These are phyloP conservation scores for Blastobotrys robertii DNA, from an alignment of 805 yeast species.

Conservation along the genomic window DNA sequence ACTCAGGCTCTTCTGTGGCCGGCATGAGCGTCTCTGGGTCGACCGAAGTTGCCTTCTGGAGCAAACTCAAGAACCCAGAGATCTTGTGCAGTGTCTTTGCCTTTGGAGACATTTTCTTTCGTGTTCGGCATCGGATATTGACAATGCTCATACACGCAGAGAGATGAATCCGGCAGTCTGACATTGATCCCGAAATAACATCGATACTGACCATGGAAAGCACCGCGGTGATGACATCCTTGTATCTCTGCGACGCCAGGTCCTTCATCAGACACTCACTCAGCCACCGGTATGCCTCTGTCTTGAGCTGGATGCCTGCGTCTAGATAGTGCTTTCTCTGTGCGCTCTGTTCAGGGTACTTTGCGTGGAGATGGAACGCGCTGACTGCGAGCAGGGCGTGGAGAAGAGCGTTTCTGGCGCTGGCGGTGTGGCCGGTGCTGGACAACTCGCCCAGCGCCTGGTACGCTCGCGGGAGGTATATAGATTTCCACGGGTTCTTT, in stretches of 20 bases:
- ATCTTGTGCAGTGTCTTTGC: constrained; percentile 72
- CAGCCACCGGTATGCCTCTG: constrained; percentile 64
- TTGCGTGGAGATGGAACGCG: constrained; percentile 71
- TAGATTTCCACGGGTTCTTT: constrained; percentile 79
- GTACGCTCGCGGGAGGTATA: constrained; percentile 77
- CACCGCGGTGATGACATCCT: constrained; percentile 74
- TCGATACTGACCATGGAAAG: constrained; percentile 83
- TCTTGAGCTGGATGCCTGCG: constrained; percentile 62
- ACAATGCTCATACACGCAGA: constrained; percentile 70
- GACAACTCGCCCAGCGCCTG: constrained; percentile 75
- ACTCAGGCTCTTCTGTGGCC: constrained; percentile 8
- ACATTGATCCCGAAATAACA: constrained; percentile 86
- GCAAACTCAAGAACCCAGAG: constrained; percentile 60
- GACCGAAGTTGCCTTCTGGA: constrained; percentile 66
- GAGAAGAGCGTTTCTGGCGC: constrained; percentile 65
- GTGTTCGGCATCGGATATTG: constrained; percentile 52
- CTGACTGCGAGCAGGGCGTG: constrained; percentile 74
- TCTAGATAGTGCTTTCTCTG: constrained; percentile 62
- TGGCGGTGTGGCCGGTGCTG: constrained; percentile 62
- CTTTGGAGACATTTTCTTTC: constrained; percentile 61
- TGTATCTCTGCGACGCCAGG: constrained; percentile 55
- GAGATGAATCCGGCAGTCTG: constrained; percentile 67
- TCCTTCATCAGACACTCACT: constrained; percentile 44
- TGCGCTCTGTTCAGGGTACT: constrained; percentile 54
- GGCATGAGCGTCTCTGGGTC: constrained; percentile 7